These are phyloP conservation scores for Calendula officinalis DNA, from an alignment of 129 eudicot genomes.

Conservation along the genomic window DNA sequence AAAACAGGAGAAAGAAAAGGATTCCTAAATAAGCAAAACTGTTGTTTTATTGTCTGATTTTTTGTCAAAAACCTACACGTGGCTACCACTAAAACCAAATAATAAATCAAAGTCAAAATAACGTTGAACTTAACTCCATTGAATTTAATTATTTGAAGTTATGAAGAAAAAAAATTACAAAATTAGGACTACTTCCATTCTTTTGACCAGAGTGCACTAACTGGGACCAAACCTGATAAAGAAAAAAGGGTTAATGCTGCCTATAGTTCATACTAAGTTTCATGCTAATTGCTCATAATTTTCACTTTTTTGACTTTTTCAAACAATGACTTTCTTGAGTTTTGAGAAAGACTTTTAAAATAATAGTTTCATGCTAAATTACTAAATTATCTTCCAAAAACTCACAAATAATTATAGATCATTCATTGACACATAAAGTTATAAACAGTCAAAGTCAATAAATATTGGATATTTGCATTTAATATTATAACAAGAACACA, in stretches of 20 bases:
- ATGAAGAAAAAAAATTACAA: conserved; percentile 11
- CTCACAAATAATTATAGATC: background rate
- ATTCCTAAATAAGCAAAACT: conserved; percentile 2
- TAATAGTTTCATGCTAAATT: conserved; percentile 3
- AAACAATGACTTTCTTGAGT: conserved; percentile 31
- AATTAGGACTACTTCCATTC: conserved; percentile 24
- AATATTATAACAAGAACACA: background rate
- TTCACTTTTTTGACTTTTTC: conserved; percentile 35
- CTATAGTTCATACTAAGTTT: conserved; percentile 15
- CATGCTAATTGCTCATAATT: conserved; percentile 17
- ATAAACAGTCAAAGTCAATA: background rate
- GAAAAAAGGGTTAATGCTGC: conserved; percentile 27
- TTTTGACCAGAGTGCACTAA: conserved; percentile 19
- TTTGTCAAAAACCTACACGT: background rate
- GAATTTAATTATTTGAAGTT: too few relatives aligned
- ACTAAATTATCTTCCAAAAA: background rate
- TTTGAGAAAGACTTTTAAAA: conserved; percentile 12
- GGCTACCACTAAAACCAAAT: too few relatives aligned
- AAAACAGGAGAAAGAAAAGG: background rate
- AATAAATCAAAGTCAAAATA: background rate
- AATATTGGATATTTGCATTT: background rate
- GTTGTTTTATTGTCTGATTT: conserved; percentile 3
- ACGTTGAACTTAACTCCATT: background rate
- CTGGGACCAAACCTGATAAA: conserved; percentile 30
- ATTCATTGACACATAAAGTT: background rate